These are phyloP conservation scores for Candida vaughaniae DNA, from an alignment of 805 yeast species.

Conservation along the genomic window DNA sequence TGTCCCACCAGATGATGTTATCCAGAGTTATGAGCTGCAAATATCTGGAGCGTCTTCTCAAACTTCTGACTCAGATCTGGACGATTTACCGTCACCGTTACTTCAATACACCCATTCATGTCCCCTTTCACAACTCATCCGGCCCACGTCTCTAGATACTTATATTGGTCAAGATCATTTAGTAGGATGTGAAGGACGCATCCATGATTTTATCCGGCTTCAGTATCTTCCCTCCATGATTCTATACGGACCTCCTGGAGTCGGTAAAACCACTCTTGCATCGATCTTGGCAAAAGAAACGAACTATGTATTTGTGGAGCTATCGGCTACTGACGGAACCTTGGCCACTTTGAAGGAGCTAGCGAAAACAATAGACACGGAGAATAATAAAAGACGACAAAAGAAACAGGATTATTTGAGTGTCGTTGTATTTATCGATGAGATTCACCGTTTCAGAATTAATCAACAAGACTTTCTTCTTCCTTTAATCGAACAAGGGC, in stretches of 20 bases:
- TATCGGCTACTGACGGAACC: constrained; percentile 80
- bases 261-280: constrained; percentile 89
- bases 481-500: constrained; percentile 82
- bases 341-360: constrained; percentile 60
- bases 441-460: constrained; percentile 83
- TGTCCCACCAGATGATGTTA: too few species aligned
- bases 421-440: constrained; percentile 78
- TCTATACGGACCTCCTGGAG: constrained; percentile 95
- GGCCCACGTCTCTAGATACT: constrained; percentile 70
- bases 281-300: constrained; percentile 56
- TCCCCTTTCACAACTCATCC: constrained; percentile 31
- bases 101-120: too few species aligned
- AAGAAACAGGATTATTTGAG: constrained; percentile 23
- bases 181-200: constrained; percentile 61
- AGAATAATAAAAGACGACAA: constrained; percentile 45
- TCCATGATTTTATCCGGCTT: constrained; percentile 61
- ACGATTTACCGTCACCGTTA: too few species aligned
- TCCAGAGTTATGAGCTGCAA: too few species aligned
- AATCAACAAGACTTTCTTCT: constrained; percentile 86
- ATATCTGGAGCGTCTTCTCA: too few species aligned
- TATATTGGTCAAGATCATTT: constrained; percentile 87
- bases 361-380: constrained; percentile 51
- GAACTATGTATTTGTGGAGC: constrained; percentile 63
- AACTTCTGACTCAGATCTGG: too few species aligned
- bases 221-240: constrained; percentile 82